Evolutionary conservation across 306 rosid species (phyloP).

Genomic region (Luffa aegyptiaca): DNA sequence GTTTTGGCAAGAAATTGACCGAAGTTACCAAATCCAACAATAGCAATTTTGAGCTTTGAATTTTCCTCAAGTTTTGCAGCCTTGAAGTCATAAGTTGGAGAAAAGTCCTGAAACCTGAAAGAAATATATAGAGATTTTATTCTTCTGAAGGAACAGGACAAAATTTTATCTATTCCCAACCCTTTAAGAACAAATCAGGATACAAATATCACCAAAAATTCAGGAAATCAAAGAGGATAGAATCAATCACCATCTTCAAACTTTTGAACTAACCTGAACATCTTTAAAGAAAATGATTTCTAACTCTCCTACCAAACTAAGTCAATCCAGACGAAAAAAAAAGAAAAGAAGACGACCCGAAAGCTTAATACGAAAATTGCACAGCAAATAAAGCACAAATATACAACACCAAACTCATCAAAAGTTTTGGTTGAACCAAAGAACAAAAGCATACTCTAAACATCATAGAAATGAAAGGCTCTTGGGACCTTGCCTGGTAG

Average conservation of each 20-base stretch:
- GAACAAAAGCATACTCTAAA: neutral
- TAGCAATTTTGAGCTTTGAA: constrained; percentile 56
- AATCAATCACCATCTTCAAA: neutral
- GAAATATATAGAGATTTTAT: neutral
- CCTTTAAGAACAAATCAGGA: neutral
- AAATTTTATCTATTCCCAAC: neutral
- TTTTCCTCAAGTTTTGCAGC: constrained; percentile 20
- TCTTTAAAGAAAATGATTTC: neutral
- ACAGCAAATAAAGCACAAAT: neutral
- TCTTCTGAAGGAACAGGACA: constrained; percentile 9
- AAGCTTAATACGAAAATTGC: neutral
- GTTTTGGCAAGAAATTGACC: constrained; percentile 88
- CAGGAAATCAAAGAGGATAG: neutral
- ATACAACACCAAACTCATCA: neutral
- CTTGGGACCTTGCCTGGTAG: constrained; percentile 21
- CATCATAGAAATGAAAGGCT: neutral
- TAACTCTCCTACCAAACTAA: neutral
- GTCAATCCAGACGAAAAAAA: neutral
- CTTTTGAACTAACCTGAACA: neutral
- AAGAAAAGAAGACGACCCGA: neutral
- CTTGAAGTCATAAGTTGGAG: constrained; percentile 10
- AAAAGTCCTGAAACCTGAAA: constrained; percentile 26
- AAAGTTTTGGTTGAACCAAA: neutral
- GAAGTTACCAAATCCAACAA: constrained; percentile 81
- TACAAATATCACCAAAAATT: neutral